Conservation (phyloP, 306 rosid species). For the Cyamopsis tetragonoloba region DNA sequence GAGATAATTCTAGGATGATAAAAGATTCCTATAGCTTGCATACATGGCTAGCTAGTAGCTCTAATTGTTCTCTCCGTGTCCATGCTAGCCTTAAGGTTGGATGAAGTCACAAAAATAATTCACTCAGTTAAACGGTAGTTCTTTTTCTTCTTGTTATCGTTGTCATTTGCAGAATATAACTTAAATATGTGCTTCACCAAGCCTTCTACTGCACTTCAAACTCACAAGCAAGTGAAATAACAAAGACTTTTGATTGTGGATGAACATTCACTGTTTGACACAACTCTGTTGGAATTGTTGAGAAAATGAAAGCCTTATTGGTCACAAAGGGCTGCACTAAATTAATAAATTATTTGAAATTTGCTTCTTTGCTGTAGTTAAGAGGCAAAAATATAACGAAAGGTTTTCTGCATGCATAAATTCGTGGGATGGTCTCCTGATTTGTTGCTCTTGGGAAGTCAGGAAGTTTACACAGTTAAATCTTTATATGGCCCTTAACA, state of each 20-base stretch:
- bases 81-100: not conserved
- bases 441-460: slow-evolving; percentile 4
- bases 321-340: not conserved
- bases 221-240: not conserved
- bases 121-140: not conserved
- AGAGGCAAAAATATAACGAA: not conserved
- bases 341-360: slow-evolving; percentile 1
- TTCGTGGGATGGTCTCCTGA: not conserved
- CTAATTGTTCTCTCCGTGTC: not conserved
- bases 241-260: not conserved
- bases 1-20: slow-evolving; percentile 8
- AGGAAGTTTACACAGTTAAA: not conserved
- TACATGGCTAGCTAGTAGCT: not conserved
- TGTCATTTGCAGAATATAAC: not conserved
- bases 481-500: not conserved
- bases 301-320: not conserved
- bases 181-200: not conserved
- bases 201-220: not conserved
- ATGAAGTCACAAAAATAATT: slow-evolving; percentile 1
- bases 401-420: not conserved
- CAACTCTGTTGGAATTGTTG: not conserved
- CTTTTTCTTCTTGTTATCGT: not conserved
- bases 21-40: slow-evolving; percentile 16
- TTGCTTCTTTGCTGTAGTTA: slow-evolving; percentile 9
- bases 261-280: not conserved